Conservation (phyloP, 2,329 filamentous ascomycete species). For the Beauveria scarabaeidicola region DNA sequence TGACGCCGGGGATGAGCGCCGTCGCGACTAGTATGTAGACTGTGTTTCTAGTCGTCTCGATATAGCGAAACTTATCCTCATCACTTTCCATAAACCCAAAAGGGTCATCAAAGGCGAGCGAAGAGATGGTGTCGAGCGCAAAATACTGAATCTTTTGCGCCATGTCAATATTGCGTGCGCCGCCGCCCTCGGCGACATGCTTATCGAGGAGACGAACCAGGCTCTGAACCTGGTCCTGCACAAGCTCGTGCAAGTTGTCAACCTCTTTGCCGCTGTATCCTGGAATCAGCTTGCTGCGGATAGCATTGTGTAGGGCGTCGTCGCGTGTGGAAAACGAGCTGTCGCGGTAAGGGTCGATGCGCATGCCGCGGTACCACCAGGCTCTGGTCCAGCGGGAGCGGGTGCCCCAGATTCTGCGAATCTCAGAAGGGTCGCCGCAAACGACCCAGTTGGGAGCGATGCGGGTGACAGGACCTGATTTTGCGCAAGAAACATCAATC, state of each 20-base stretch:
- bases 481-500: neutral
- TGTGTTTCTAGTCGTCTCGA: constrained; percentile 31
- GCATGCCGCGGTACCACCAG: constrained; percentile 39
- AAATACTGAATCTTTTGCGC: constrained; percentile 42
- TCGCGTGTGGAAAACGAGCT: constrained; percentile 42
- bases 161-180: constrained; percentile 27
- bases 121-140: constrained; percentile 46
- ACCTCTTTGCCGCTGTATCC: constrained; percentile 23
- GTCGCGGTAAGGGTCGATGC: constrained; percentile 41
- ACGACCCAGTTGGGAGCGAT: constrained; percentile 23
- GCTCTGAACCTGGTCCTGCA: constrained; percentile 38
- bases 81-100: constrained; percentile 40
- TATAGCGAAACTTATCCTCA: constrained; percentile 37
- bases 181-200: constrained; percentile 19
- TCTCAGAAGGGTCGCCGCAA: constrained; percentile 20
- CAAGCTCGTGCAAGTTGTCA: constrained; percentile 21
- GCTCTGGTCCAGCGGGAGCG: constrained; percentile 16
- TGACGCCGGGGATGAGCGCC: constrained; percentile 34
- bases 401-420: constrained; percentile 23
- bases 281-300: constrained; percentile 26
- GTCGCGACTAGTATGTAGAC: constrained; percentile 35
- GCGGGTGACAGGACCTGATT: constrained; percentile 19
- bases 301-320: constrained; percentile 31
- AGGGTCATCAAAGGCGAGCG: constrained; percentile 39
- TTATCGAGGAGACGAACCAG: constrained; percentile 37